Conservation (phyloP, 179 eudicot genomes). For the Beta lomatogona region DNA sequence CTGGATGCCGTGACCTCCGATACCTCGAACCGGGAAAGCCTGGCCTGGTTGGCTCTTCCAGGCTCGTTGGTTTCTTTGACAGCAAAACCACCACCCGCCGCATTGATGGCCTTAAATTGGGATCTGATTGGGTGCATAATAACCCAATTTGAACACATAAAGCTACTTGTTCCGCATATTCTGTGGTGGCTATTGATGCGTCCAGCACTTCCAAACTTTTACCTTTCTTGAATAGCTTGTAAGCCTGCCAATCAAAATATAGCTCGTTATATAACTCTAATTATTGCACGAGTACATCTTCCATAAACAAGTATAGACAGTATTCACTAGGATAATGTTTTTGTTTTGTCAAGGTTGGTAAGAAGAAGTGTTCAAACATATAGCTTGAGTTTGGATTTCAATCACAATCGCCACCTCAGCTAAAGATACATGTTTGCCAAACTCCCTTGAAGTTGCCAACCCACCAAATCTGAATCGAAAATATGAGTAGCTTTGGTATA, state of each 20-base stretch:
- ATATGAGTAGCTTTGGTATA: too few relatives aligned
- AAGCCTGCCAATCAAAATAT: constrained; percentile 52
- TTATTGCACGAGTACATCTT: background rate
- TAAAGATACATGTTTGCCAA: too few relatives aligned
- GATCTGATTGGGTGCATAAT: constrained; percentile 74
- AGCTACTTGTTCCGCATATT: constrained; percentile 56
- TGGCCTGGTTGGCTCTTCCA: constrained; percentile 64
- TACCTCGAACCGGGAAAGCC: constrained; percentile 54
- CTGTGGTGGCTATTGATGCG: constrained; percentile 50
- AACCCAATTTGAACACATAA: constrained; percentile 63
- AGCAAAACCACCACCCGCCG: constrained; percentile 60
- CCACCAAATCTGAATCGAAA: too few relatives aligned
- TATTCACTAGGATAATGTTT: too few relatives aligned
- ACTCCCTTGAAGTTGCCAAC: too few relatives aligned
- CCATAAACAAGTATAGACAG: too few relatives aligned
- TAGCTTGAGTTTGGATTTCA: too few relatives aligned
- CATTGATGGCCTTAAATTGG: constrained; percentile 71
- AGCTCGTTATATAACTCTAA: background rate
- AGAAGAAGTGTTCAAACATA: too few relatives aligned
- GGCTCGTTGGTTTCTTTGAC: constrained; percentile 56
- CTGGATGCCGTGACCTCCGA: constrained; percentile 37
- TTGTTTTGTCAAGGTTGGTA: too few relatives aligned
- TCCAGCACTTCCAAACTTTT: constrained; percentile 67
- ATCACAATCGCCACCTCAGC: too few relatives aligned
- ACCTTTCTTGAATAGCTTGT: constrained; percentile 60